Evolutionary conservation across 208 protist genomes (phyloP).

Genomic region (Leishmania guyanensis): DNA sequence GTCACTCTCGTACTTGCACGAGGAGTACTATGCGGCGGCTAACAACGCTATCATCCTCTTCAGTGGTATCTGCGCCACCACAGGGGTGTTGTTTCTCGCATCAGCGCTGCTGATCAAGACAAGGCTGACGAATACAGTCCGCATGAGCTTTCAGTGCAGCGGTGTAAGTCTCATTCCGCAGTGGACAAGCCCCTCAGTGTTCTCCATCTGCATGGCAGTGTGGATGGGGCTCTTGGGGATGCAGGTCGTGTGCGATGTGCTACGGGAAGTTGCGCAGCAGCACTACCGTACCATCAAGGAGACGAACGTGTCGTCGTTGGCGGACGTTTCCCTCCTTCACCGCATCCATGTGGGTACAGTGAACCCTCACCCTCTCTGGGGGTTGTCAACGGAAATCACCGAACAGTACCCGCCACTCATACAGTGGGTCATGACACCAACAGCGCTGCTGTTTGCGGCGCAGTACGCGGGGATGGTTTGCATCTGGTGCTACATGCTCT

Average conservation of each 20-base stretch:
- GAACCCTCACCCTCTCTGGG: conserved; percentile 21
- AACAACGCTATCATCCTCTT: conserved; percentile 15
- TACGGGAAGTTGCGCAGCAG: conserved; percentile 28
- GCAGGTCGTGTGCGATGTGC: conserved; percentile 22
- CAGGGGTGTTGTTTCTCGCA: conserved; percentile 6
- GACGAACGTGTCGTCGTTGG: conserved; percentile 8
- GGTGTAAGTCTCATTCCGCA: conserved; percentile 17
- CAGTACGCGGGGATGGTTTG: conserved; percentile 38
- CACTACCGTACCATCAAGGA: conserved; percentile 27
- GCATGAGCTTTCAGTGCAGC: conserved; percentile 15
- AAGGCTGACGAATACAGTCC: conserved; percentile 3
- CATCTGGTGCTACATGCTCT: conserved; percentile 45
- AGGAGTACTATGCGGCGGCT: conserved; percentile 13
- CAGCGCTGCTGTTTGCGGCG: conserved; percentile 28
- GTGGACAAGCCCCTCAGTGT: conserved; percentile 5
- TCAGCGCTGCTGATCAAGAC: conserved; percentile 13
- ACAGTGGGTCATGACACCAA: conserved; percentile 23
- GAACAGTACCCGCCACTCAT: conserved; percentile 13
- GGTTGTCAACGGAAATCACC: conserved; percentile 21
- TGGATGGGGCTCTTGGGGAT: conserved; percentile 29
- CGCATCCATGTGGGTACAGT: conserved; percentile 13
- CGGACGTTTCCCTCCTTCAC: conserved; percentile 16
- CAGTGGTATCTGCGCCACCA: conserved; percentile 11
- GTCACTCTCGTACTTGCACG: conserved; percentile 22
- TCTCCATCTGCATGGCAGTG: conserved; percentile 18